These are phyloP conservation scores for Xylariaceae sp. DNA, from an alignment of 2,329 filamentous ascomycete genomes.

Conservation along the genomic window DNA sequence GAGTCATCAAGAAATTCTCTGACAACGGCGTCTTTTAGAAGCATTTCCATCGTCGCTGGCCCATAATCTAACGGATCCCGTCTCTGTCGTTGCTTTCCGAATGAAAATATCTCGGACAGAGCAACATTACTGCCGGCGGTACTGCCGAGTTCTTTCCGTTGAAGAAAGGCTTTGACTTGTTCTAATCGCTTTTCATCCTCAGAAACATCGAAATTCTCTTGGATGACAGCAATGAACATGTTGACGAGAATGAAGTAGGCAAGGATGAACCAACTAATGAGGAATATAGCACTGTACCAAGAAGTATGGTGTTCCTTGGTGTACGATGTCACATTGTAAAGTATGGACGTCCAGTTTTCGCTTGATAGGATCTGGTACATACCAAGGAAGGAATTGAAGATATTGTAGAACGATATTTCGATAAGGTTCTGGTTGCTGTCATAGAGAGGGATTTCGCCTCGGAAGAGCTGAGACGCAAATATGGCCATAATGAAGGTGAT, in stretches of 20 bases:
- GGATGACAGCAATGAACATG: slow-evolving; percentile 99
- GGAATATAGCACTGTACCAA: slow-evolving; percentile 88
- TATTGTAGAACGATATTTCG: slow-evolving; percentile 74
- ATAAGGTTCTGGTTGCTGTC: slow-evolving; percentile 58
- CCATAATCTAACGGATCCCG: slow-evolving; percentile 89
- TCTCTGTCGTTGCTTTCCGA: slow-evolving; percentile 53
- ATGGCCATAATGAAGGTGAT: slow-evolving; percentile 92
- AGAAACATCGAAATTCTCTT: slow-evolving; percentile 97
- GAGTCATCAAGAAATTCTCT: slow-evolving; percentile 86
- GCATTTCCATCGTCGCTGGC: slow-evolving; percentile 87
- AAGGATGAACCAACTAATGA: slow-evolving; percentile 93
- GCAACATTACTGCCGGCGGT: slow-evolving; percentile 66
- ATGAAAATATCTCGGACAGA: slow-evolving; percentile 63
- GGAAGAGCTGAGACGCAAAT: slow-evolving; percentile 87
- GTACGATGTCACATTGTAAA: slow-evolving; percentile 74
- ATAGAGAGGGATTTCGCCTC: slow-evolving; percentile 69
- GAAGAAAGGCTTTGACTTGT: slow-evolving; percentile 90
- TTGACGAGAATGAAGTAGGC: slow-evolving; percentile 94
- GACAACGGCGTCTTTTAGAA: slow-evolving; percentile 92
- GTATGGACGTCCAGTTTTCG: slow-evolving; percentile 86
- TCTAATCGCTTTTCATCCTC: slow-evolving; percentile 97
- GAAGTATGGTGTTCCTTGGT: slow-evolving; percentile 63
- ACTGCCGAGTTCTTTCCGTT: slow-evolving; percentile 77
- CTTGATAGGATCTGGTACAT: slow-evolving; percentile 98
- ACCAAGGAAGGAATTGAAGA: slow-evolving; percentile 92